Percentiles rank a stretch among this genome's conserved stretches.
These are phyloP conservation scores for Cydonia oblonga DNA, from an alignment of 331 rosid genomes.

Conservation along the genomic window DNA sequence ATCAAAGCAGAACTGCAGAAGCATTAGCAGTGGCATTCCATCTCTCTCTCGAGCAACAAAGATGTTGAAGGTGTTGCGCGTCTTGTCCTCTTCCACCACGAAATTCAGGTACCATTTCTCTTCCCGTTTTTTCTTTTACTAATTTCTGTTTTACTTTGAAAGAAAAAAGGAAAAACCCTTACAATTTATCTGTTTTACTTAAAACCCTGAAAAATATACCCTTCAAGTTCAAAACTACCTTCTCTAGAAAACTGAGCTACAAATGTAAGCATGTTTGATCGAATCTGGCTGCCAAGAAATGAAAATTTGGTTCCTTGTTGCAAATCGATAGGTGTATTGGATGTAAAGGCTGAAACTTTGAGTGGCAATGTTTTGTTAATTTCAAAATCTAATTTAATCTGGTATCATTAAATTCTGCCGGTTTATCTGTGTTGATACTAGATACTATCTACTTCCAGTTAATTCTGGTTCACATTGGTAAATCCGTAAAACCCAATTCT, in stretches of 20 bases:
- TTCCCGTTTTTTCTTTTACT: not conserved
- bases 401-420: not conserved
- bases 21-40: too few species aligned
- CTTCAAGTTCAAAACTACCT: not conserved
- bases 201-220: not conserved
- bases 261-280: too few species aligned
- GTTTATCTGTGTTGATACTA: not conserved
- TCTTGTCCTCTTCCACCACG: constrained; percentile 12
- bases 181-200: not conserved
- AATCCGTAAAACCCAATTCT: not conserved
- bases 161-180: not conserved
- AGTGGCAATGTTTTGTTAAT: not conserved
- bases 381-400: too few species aligned
- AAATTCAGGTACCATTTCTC: constrained; percentile 25
- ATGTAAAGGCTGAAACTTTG: not conserved
- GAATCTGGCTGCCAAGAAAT: not conserved
- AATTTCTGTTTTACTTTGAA: not conserved
- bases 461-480: not conserved
- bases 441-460: not conserved
- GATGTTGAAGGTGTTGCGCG: constrained; percentile 50
- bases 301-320: not conserved
- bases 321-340: not conserved
- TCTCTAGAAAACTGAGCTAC: not conserved
- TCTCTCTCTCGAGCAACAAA: not conserved
- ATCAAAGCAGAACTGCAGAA: too few species aligned